Percentiles rank a stretch among this genome's conserved stretches.
These are phyloP conservation scores for Macrolepiota albuminosa DNA, from an alignment of 768 basidiomycete genomes.

Conservation along the genomic window DNA sequence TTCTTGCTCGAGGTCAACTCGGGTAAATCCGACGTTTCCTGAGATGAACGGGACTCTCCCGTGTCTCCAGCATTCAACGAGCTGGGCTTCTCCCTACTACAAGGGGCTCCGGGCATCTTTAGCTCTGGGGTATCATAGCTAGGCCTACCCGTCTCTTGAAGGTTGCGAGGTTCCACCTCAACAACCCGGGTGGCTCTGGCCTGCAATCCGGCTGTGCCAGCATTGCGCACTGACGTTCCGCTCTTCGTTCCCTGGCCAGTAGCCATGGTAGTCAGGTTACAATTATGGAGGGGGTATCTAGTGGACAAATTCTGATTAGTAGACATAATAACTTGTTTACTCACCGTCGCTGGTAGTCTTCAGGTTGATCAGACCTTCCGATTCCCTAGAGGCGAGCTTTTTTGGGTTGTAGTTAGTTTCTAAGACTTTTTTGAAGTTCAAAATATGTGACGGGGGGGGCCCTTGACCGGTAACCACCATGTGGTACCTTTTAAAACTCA, in stretches of 20 bases:
- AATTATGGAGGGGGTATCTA: neutral
- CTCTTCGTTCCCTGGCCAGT: neutral
- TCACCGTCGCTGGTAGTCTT: neutral
- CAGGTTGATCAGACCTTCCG: neutral
- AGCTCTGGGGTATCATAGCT: neutral
- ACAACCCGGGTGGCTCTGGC: neutral
- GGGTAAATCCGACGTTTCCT: no score
- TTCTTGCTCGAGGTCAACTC: no score
- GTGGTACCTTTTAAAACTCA: no score
- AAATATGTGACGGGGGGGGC: neutral
- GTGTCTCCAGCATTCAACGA: no score
- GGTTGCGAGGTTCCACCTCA: neutral
- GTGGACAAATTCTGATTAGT: neutral
- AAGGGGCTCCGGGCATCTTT: neutral
- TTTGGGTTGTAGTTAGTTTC: neutral
- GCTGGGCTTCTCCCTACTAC: no score
- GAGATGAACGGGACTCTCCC: no score
- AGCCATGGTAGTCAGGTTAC: neutral
- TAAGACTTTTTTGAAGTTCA: neutral
- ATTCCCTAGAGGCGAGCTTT: neutral
- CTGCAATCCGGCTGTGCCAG: neutral
- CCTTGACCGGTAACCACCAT: no score
- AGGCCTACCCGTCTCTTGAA: neutral
- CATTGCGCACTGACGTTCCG: neutral
- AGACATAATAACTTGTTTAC: neutral